These are phyloP conservation scores for Rhizopogon vesiculosus DNA, from an alignment of 768 basidiomycete genomes.

Conservation along the genomic window DNA sequence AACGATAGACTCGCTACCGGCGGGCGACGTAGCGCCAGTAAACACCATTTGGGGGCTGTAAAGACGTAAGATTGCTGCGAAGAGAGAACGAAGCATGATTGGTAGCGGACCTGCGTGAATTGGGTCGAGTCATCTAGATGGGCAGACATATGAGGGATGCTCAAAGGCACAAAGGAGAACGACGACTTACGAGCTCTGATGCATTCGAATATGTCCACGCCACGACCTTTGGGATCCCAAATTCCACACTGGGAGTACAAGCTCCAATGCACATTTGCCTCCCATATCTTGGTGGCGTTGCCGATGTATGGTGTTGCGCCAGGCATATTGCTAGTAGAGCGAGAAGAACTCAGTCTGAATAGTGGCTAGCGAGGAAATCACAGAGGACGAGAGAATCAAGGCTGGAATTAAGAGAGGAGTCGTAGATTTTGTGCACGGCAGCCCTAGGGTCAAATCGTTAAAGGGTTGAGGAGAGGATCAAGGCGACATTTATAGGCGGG, in stretches of 20 bases:
- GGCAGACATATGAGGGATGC: constrained; percentile 4
- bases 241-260: constrained; percentile 64
- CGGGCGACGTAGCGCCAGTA: constrained; percentile 48
- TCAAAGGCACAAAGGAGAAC: not conserved
- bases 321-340: constrained; percentile 20
- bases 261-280: constrained; percentile 60
- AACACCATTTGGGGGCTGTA: constrained; percentile 36
- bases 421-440: not conserved
- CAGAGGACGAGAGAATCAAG: not conserved
- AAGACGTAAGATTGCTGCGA: not conserved
- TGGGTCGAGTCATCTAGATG: constrained; percentile 54
- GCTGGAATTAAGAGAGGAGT: not conserved
- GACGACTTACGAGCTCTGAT: constrained; percentile 53
- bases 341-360: not conserved
- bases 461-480: constrained; percentile 3
- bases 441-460: constrained; percentile 7
- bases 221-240: constrained; percentile 62
- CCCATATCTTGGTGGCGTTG: constrained; percentile 70
- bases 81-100: constrained; percentile 2
- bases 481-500: constrained; percentile 22
- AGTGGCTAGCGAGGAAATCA: not conserved
- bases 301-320: constrained; percentile 36
- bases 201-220: constrained; percentile 77
- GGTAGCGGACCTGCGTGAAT: constrained; percentile 31
- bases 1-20: constrained; percentile 21